Conservation (phyloP, 2,329 filamentous ascomycete genomes). For the Immersiporthe knoxdaviesiana region DNA sequence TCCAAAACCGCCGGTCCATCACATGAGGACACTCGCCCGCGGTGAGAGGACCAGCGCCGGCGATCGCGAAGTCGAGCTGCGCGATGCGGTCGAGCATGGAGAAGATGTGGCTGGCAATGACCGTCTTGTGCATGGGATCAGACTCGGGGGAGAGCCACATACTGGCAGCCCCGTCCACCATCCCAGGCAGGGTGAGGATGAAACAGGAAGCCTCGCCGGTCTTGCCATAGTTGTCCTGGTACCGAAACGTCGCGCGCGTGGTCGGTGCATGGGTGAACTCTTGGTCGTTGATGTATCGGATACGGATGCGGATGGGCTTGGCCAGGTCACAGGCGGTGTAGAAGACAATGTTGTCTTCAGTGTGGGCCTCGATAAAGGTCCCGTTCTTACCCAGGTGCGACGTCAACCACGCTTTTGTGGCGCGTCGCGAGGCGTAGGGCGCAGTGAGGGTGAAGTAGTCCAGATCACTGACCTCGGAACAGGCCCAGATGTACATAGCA, state of each 20-base stretch:
- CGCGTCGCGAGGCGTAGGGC: constrained; percentile 40
- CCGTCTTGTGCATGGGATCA: constrained; percentile 26
- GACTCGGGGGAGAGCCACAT: constrained; percentile 36
- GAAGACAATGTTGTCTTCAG: constrained; percentile 46
- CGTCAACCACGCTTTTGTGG: constrained; percentile 47
- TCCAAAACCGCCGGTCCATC: constrained; percentile 32
- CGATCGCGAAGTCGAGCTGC: constrained; percentile 16
- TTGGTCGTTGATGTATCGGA: constrained; percentile 43
- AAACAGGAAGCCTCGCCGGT: neutral
- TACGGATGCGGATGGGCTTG: constrained; percentile 36
- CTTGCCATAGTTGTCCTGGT: neutral
- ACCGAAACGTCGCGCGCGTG: neutral
- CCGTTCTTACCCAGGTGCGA: constrained; percentile 38
- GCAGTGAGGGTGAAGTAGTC: constrained; percentile 47
- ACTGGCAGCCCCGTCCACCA: constrained; percentile 42
- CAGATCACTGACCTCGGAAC: constrained; percentile 34
- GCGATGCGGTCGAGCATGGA: constrained; percentile 43
- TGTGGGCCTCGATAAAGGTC: constrained; percentile 32
- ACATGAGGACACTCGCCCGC: constrained; percentile 28
- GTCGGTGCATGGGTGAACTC: constrained; percentile 12
- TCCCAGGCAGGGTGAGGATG: constrained; percentile 41
- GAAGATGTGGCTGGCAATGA: constrained; percentile 38
- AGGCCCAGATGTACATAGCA: constrained; percentile 51
- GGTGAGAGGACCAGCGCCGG: constrained; percentile 26
- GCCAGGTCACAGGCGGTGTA: constrained; percentile 43